Conservation (phyloP, 2,329 filamentous ascomycete species). For the Phaeophleospora eucalypticola region DNA sequence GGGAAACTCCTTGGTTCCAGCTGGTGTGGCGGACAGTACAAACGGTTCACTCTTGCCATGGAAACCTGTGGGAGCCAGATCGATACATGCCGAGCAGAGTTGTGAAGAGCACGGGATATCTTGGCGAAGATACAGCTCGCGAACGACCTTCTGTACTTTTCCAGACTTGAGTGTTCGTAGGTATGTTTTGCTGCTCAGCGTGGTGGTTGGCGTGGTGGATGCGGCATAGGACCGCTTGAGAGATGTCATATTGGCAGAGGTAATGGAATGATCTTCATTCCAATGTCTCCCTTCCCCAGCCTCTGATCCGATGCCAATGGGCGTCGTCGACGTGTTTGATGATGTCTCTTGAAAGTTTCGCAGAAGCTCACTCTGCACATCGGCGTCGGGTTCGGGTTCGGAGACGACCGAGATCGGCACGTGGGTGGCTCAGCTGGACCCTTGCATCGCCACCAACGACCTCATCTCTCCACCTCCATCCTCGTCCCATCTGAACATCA, state of each 20-base stretch:
- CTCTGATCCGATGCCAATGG: no score
- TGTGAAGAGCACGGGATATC: conserved; percentile 97
- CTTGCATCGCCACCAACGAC: background rate
- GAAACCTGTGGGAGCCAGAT: conserved; percentile 70
- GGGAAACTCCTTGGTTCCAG: conserved; percentile 75
- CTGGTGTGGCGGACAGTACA: conserved; percentile 82
- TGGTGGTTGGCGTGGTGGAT: conserved; percentile 58
- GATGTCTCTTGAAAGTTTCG: background rate
- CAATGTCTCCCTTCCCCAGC: no score
- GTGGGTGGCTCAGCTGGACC: background rate
- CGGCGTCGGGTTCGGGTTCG: background rate
- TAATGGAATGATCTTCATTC: no score
- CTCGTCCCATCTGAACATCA: background rate
- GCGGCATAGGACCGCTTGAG: conserved; percentile 55
- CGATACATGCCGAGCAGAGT: conserved; percentile 73
- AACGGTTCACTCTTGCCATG: conserved; percentile 74
- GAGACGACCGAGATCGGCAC: background rate
- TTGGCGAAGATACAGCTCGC: conserved; percentile 90
- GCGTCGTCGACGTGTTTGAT: no score
- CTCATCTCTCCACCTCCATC: background rate
- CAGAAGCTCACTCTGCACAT: background rate
- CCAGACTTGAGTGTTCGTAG: conserved; percentile 91
- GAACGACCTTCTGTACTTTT: conserved; percentile 98
- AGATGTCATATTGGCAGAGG: conserved; percentile 56
- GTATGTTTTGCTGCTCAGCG: conserved; percentile 89